Evolutionary conservation across 768 basidiomycete genomes (phyloP), one percentile per base, ranked within the genome.

Genomic region (Terana coerulea): DNA sequence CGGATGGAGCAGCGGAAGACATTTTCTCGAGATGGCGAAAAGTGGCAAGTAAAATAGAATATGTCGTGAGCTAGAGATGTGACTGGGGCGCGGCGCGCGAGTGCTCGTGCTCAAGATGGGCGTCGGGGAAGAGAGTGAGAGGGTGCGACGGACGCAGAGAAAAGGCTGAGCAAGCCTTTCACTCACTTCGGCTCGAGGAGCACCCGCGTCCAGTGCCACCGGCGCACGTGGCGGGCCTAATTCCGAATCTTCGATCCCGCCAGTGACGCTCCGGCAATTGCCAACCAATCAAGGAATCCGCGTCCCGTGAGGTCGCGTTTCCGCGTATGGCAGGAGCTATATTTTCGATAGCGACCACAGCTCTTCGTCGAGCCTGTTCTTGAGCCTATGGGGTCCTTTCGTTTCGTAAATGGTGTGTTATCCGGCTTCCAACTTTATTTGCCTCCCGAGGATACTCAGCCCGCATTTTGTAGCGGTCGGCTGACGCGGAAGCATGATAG

Each of bases 1-100:
- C 57, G 9, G 57, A 55, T 6, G 54, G 57, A 11, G 57, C 54
- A n/a, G n/a, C 17, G 21, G 47, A 43, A n/a, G 55, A 40, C 55
- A 57, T 57, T n/a, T n/a, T n/a, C 17, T 6, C 17, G 21, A 26
- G 21, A 29, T 14, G 45, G 21, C 24, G n/a, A 30, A 35, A n/a
- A 24, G 35, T 26, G 33, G 50, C 35, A 42, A 45, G n/a, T 17
- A n/a, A 26, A 11, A 19, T 14, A 22, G 45, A 46, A 7, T 33
- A 31, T 11, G 45, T 2, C 19, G 31, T 2, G 31, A n/a, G n/a
- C n/a, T n/a, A n/a, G n/a, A n/a, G n/a, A n/a, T n/a, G n/a, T n/a
- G n/a, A 34, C 29, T n/a, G 25, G 28, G 22, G n/a, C 21, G 37
- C 9, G 21, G 34, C 11, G 11, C 33, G 10, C 15, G 24, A 17